Percentiles rank a stretch among this genome's conserved stretches.
phyloP scores from a whole-genome alignment of 352 stramenopile species.

The Phytophthora hibernalis region DNA sequence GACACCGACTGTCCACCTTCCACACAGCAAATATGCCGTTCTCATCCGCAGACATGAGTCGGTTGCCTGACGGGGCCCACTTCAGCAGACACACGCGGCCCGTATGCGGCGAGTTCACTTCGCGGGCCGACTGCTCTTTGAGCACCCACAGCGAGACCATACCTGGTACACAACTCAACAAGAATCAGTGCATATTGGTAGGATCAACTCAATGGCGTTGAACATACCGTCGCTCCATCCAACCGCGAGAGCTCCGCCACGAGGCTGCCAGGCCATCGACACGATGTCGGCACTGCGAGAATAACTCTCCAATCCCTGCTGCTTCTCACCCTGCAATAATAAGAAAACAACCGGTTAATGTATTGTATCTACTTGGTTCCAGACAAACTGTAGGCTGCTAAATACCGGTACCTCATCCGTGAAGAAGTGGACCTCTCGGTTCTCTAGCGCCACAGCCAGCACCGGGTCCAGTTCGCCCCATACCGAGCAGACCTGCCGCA shows the following conservation, averaged over 20 bases:
- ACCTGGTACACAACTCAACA: slow-evolving; percentile 37
- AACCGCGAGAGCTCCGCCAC: slow-evolving; percentile 73
- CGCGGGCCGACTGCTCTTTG: slow-evolving; percentile 70
- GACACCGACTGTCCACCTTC: slow-evolving; percentile 84
- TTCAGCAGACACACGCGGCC: slow-evolving; percentile 82
- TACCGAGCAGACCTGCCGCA: slow-evolving; percentile 74
- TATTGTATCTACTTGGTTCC: too few species aligned
- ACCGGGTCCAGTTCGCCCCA: slow-evolving; percentile 89
- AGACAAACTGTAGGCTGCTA: neutral
- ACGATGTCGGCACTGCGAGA: slow-evolving; percentile 73
- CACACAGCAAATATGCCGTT: slow-evolving; percentile 86
- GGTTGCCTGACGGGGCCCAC: slow-evolving; percentile 89
- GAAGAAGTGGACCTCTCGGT: slow-evolving; percentile 91
- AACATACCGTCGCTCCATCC: slow-evolving; percentile 82
- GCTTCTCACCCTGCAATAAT: slow-evolving; percentile 67
- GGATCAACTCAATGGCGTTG: neutral
- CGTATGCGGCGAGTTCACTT: slow-evolving; percentile 86
- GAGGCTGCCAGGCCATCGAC: slow-evolving; percentile 90
- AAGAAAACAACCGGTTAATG: neutral
- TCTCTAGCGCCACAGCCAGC: slow-evolving; percentile 83
- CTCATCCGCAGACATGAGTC: slow-evolving; percentile 91
- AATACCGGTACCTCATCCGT: slow-evolving; percentile 89
- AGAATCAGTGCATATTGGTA: neutral
- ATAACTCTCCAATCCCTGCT: slow-evolving; percentile 60
- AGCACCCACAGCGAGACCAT: slow-evolving; percentile 88